phyloP scores from a whole-genome alignment of 805 yeast species.

The Komagataella populi region DNA sequence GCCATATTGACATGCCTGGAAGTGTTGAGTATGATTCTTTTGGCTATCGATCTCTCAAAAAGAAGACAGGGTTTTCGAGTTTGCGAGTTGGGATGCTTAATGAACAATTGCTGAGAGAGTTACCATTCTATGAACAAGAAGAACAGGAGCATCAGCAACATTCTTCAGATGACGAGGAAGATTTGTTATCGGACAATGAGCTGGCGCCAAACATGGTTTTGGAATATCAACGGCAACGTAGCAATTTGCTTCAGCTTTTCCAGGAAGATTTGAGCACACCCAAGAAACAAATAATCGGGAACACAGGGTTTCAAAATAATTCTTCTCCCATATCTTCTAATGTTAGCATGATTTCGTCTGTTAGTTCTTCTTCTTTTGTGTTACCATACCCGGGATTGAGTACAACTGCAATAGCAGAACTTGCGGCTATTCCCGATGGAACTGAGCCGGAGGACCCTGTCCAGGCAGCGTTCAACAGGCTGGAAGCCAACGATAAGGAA shows the following conservation, averaged over 20 bases:
- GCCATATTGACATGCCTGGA: constrained; percentile 12
- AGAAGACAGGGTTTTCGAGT: constrained; percentile 36
- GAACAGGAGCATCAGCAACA: background rate
- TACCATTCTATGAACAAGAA: background rate
- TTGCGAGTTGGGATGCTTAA: constrained; percentile 20
- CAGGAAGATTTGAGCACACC: background rate
- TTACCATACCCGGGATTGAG: constrained; percentile 33
- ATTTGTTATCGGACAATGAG: background rate
- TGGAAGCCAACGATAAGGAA: constrained; percentile 26
- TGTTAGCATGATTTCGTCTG: constrained; percentile 9
- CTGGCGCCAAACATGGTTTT: background rate
- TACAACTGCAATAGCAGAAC: constrained; percentile 51
- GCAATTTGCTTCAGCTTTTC: background rate
- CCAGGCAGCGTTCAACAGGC: constrained; percentile 55
- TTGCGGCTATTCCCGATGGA: constrained; percentile 81
- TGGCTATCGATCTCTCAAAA: constrained; percentile 20
- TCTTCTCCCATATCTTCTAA: background rate
- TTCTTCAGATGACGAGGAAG: background rate
- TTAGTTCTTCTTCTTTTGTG: constrained; percentile 14
- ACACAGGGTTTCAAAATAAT: background rate
- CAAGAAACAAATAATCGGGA: background rate
- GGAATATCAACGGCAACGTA: background rate
- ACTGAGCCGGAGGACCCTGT: constrained; percentile 58
- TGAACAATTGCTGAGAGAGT: background rate
- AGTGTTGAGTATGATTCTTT: constrained; percentile 6